These are phyloP conservation scores for Populus hybrid DNA, from an alignment of 441 rosid species.

Conservation along the genomic window DNA sequence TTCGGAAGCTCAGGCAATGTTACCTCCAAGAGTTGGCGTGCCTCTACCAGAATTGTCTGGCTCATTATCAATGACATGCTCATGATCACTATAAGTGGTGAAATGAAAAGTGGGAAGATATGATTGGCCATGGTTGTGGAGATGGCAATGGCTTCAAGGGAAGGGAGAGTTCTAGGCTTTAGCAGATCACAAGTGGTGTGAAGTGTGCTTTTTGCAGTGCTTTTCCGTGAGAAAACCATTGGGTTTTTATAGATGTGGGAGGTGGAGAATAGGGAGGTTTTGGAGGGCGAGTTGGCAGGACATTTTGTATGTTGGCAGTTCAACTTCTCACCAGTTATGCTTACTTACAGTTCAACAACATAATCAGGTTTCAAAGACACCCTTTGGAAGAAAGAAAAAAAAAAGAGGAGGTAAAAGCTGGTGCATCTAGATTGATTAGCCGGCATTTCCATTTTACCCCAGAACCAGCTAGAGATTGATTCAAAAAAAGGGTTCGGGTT, in stretches of 20 bases:
- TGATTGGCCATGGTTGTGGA: constrained; percentile 18
- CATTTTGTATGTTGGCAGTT: background rate
- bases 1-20: constrained; percentile 1
- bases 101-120: background rate
- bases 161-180: background rate
- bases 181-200: background rate
- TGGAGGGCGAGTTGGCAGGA: background rate
- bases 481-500: too few species aligned
- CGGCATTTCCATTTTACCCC: too few species aligned
- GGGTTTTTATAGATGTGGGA: constrained; percentile 22
- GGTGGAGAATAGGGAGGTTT: constrained; percentile 1
- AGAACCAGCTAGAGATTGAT: too few species aligned
- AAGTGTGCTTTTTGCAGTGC: background rate
- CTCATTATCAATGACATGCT: constrained; percentile 2
- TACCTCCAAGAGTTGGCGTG: background rate
- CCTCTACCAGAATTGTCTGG: background rate
- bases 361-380: background rate
- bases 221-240: background rate
- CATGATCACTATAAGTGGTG: constrained; percentile 1
- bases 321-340: background rate
- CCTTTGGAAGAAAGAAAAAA: too few species aligned
- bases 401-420: background rate
- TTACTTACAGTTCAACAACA: background rate
- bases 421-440: background rate
- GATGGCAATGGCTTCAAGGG: background rate